phyloP scores from a whole-genome alignment of 495 filamentous ascomycete genomes.

The Penicillium roqueforti region DNA sequence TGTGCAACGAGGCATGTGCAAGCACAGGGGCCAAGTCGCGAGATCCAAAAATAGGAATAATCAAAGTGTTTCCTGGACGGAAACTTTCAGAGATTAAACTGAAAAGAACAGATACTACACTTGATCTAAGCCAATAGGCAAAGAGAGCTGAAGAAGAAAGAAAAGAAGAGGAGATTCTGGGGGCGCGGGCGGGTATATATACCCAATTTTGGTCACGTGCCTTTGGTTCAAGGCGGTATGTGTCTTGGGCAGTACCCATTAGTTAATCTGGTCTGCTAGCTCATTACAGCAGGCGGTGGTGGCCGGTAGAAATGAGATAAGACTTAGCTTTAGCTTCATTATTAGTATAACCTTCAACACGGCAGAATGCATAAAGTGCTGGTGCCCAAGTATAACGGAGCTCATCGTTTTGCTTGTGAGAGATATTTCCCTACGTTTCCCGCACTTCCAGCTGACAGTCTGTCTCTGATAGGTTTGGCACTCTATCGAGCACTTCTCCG shows the following conservation, averaged over 20 bases:
- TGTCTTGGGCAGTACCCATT: no score
- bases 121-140: constrained; percentile 70
- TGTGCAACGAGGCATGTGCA: constrained; percentile 68
- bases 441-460: constrained; percentile 9
- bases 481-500: constrained; percentile 70
- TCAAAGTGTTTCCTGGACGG: constrained; percentile 69
- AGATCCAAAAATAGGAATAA: constrained; percentile 76
- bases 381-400: constrained; percentile 44
- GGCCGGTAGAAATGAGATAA: background rate
- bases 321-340: no score
- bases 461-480: constrained; percentile 53
- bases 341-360: constrained; percentile 29
- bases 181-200: constrained; percentile 28
- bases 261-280: no score
- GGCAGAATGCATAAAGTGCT: constrained; percentile 41
- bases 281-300: background rate
- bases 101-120: constrained; percentile 99
- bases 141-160: constrained; percentile 49
- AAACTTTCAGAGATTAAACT: constrained; percentile 74
- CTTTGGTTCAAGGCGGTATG: background rate
- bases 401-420: constrained; percentile 65
- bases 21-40: constrained; percentile 68
- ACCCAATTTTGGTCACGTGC: background rate
- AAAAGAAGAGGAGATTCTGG: constrained; percentile 30
- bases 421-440: no score